Conservation (phyloP, 441 rosid species). For the Erodium moschatum region DNA sequence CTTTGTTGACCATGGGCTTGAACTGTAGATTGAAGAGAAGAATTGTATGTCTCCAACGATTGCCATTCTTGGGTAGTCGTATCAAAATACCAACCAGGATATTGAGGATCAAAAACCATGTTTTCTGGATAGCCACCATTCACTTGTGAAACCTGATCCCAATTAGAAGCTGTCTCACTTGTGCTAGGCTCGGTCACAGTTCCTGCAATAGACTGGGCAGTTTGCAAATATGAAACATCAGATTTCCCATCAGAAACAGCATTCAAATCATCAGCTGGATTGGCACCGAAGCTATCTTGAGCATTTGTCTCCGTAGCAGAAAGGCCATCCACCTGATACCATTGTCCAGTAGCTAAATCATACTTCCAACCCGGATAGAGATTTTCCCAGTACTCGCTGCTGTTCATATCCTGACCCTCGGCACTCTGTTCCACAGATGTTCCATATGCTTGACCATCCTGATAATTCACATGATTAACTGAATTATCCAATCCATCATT, state of each 20-base stretch:
- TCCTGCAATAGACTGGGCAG: slow-evolving; percentile 42
- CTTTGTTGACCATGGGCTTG: slow-evolving; percentile 39
- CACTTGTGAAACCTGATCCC: slow-evolving; percentile 58
- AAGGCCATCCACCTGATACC: slow-evolving; percentile 66
- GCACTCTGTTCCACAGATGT: slow-evolving; percentile 24
- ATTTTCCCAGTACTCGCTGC: slow-evolving; percentile 65
- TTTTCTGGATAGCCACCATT: slow-evolving; percentile 71
- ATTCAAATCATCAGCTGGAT: slow-evolving; percentile 34
- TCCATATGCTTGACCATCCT: slow-evolving; percentile 35
- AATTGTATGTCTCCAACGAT: slow-evolving; percentile 55
- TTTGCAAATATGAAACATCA: slow-evolving; percentile 50
- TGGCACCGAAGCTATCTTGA: slow-evolving; percentile 28
- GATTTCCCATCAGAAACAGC: slow-evolving; percentile 36
- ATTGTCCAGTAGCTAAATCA: slow-evolving; percentile 62
- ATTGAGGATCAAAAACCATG: slow-evolving; percentile 81
- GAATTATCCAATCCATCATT: slow-evolving; percentile 23
- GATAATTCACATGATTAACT: slow-evolving; percentile 27
- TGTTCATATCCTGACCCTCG: slow-evolving; percentile 43
- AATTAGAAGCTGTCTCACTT: slow-evolving; percentile 45
- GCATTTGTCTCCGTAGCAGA: slow-evolving; percentile 18
- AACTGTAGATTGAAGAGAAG: slow-evolving; percentile 40
- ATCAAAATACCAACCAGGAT: slow-evolving; percentile 94
- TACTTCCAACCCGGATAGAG: slow-evolving; percentile 92
- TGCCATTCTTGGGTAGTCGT: slow-evolving; percentile 61
- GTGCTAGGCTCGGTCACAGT: slow-evolving; percentile 35